Evolutionary conservation across 345 rosid genomes (phyloP), one percentile per base, ranked within the genome.

Genomic region (Eucalyptus cladocalyx): DNA sequence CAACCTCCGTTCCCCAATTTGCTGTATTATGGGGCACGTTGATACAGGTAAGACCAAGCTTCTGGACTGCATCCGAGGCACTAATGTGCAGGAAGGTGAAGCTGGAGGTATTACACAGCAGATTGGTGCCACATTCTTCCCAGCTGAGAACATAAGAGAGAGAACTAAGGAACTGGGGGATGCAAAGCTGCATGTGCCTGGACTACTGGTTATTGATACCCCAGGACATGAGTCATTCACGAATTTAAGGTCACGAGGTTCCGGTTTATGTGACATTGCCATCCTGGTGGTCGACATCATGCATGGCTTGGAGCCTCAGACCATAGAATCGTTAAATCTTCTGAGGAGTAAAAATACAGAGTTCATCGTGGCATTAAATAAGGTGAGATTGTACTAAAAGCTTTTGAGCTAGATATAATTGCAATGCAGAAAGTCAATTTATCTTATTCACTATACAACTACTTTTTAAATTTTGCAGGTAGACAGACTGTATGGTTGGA

Each of bases 101-200:
- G 99, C 97, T 88, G 99, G 99, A 88, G 99, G 99, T 89, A 98
- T 98, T 85, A 98, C 99, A 58, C 99, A 98, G 88, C 99, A 98
- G 93, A 98, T 97, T 89, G 99, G 99, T 90, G 99, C 99, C 83
- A 98, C 99, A 58, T 98, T 97, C 91, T 95, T 98, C 89, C 99
- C 99, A 80, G 97, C 98, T 7, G 96, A 90, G 91, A 97, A 97
- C 93, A 98, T 98, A 90, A 94, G 97, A 48, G 99, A 98, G 92
- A 95, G 98, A 92, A 98, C 99, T 13, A 96, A 90, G 94, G 98
- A 98, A 92, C 93, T 98, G 93, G 97, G 96, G 93, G 98, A 98
- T 92, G 99, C 99, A 69, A 97, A 89, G 91, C 91, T 97, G 89
- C 96, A 95, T 92, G 99, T 98, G 87, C 99, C 99, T 56, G 99